Conservation (phyloP, 2,329 filamentous ascomycete species). For the Fusarium sororula region DNA sequence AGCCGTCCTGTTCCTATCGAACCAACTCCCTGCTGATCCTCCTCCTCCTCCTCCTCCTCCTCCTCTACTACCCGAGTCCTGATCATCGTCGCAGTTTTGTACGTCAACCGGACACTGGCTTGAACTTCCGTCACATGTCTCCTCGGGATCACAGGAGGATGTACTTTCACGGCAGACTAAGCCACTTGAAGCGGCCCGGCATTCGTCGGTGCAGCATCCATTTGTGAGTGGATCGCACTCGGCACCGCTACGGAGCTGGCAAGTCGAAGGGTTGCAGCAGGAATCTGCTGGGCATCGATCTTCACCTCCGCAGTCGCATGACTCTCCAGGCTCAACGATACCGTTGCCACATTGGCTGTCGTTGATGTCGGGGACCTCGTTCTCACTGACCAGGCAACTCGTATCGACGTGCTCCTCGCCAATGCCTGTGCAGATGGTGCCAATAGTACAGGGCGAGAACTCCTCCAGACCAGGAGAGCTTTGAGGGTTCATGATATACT, state of each 20-base stretch:
- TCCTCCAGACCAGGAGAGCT: slow-evolving; percentile 72
- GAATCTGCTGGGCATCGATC: background rate
- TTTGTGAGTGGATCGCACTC: slow-evolving; percentile 16
- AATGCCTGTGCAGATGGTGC: slow-evolving; percentile 86
- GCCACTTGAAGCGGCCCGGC: background rate
- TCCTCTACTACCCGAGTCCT: background rate
- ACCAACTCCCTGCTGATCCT: background rate
- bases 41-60: background rate
- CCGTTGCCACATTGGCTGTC: slow-evolving; percentile 85
- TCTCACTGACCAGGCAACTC: slow-evolving; percentile 73
- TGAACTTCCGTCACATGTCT: slow-evolving; percentile 20
- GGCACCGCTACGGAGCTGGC: slow-evolving; percentile 3
- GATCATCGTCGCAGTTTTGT: background rate
- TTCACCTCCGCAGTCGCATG: slow-evolving; percentile 21
- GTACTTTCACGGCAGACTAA: slow-evolving; percentile 14
- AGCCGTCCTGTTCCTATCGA: slow-evolving; percentile 25
- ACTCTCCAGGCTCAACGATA: slow-evolving; percentile 17
- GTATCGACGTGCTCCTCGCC: slow-evolving; percentile 77
- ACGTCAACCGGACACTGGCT: slow-evolving; percentile 15
- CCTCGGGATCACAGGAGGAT: slow-evolving; percentile 5
- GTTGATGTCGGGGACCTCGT: slow-evolving; percentile 78
- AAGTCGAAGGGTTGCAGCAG: slow-evolving; percentile 19
- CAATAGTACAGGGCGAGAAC: slow-evolving; percentile 84
- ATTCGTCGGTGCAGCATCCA: slow-evolving; percentile 23
- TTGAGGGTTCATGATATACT: slow-evolving; percentile 90